Evolutionary conservation across 1,284 basidiomycete genomes (phyloP).

Genomic region (Prillingera fragicola): DNA sequence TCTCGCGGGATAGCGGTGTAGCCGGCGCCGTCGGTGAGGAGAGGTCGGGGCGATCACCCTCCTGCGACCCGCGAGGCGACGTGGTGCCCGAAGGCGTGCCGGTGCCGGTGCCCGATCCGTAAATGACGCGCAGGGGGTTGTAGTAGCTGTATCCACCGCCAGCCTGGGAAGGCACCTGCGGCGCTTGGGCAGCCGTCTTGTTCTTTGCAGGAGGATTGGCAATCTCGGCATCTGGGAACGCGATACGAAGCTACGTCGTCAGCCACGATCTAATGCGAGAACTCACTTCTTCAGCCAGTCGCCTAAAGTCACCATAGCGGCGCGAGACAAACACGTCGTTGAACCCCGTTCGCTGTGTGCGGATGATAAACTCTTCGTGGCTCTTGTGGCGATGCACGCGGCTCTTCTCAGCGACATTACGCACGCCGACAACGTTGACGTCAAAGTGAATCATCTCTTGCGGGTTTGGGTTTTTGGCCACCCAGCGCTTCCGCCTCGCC

Average conservation of each 20-base stretch:
- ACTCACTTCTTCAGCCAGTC: constrained; percentile 72
- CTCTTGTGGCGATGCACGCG: constrained; percentile 71
- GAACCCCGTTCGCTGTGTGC: constrained; percentile 67
- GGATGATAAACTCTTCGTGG: constrained; percentile 95
- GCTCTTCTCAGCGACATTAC: constrained; percentile 71
- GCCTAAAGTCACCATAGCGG: constrained; percentile 89
- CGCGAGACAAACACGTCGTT: constrained; percentile 82
- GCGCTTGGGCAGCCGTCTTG: constrained; percentile 58
- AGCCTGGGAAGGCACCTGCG: constrained; percentile 13
- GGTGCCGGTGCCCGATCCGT: constrained; percentile 37
- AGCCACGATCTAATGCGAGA: neutral
- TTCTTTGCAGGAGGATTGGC: constrained; percentile 80
- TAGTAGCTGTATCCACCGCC: constrained; percentile 36
- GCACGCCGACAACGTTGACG: constrained; percentile 81
- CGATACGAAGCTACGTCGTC: constrained; percentile 63
- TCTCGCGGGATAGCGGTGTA: constrained; percentile 72
- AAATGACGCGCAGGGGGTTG: constrained; percentile 46
- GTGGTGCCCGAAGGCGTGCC: constrained; percentile 6
- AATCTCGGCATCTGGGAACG: constrained; percentile 72
- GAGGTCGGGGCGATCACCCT: constrained; percentile 10
- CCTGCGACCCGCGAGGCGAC: constrained; percentile 3
- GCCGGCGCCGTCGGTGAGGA: constrained; percentile 4
- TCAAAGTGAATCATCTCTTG: constrained; percentile 55
- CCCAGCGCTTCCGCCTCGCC: constrained; percentile 44
- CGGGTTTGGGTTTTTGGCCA: constrained; percentile 48